These are phyloP conservation scores for Russula sp. DNA, from an alignment of 768 basidiomycete genomes.

Conservation along the genomic window DNA sequence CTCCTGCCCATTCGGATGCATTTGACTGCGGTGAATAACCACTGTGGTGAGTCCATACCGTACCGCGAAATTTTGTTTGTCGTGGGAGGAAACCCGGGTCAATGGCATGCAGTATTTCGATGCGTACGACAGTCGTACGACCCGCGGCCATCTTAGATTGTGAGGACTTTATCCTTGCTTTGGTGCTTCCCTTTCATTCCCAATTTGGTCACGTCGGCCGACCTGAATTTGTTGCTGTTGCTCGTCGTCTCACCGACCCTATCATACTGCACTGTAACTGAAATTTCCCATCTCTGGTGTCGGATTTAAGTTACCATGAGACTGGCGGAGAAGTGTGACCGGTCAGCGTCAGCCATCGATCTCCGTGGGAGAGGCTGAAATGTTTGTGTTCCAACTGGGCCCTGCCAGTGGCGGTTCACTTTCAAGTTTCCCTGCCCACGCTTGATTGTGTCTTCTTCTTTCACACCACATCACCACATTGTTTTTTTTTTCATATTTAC, in stretches of 20 bases:
- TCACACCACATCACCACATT: not conserved
- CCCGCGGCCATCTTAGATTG: not conserved
- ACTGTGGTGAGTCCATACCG: not conserved
- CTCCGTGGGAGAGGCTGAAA: not conserved
- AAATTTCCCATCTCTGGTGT: not conserved
- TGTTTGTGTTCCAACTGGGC: not conserved
- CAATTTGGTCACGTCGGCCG: not conserved
- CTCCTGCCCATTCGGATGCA: not conserved
- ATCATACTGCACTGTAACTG: no score
- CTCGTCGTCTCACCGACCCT: not conserved
- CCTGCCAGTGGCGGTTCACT: not conserved
- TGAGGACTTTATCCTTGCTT: not conserved
- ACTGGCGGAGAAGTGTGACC: not conserved
- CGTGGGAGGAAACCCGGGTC: not conserved
- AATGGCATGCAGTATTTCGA: no score
- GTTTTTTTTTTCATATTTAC: no score
- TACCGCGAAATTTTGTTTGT: not conserved
- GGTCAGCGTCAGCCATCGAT: not conserved
- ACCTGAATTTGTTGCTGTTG: conserved; percentile 1
- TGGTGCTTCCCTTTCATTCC: not conserved
- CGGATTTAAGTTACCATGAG: not conserved
- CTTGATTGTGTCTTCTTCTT: not conserved
- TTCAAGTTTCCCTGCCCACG: not conserved
- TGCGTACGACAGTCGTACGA: no score
- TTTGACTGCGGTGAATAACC: no score